Base-by-base conservation (phyloP, 73 alveolate species). In the Blepharisma stoltei region DNA sequence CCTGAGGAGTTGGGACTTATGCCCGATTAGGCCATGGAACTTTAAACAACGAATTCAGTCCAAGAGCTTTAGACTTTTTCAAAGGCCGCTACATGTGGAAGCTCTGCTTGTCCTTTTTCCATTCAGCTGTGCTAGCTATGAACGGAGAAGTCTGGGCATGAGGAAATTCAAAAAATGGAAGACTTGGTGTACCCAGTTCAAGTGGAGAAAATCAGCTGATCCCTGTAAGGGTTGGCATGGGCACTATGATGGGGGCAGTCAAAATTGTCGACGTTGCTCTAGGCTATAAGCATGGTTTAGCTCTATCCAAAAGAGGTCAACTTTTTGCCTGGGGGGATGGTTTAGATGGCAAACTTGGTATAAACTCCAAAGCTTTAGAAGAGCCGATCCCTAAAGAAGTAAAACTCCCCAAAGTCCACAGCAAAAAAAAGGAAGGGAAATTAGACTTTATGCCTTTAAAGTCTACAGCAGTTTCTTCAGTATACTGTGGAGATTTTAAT, bases 71-170 rank as follows among this genome's bases (percentile, higher is more conserved):
- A 11, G 79, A 82, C 7, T 85, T 89, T 44, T 87, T 94, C 45
- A 92, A 89, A 85, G 94, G 90, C 60, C 88, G 90, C 75, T 71
- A 87, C 45, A 92, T 92, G 25, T 89, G 78, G 25, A 93, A 87
- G 47, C 77, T 94, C 32, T 92, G 97, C 48, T 87, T 95, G 71
- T 97, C 97, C 21, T 80, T 86, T 71, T 84, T 87, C 54, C 99
- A 94, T 82, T 83, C 96, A 52, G 65, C 92, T 46, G 98, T 94
- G 6, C 66, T 90, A 9, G 77, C 85, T 9, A 70, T 73, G 44
- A 83, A 87, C 48, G 99, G 99, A 20, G 78, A 79, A 23, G 97
- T 94, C 49, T 87, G 76, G 77, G 83, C 96, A 3, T 92, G 98
- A 97, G 99, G 99, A 11, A 55, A 85, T 54, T 86, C 84, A 55